These are phyloP conservation scores for Artemisia annua DNA, from an alignment of 129 eudicot genomes.

Conservation along the genomic window DNA sequence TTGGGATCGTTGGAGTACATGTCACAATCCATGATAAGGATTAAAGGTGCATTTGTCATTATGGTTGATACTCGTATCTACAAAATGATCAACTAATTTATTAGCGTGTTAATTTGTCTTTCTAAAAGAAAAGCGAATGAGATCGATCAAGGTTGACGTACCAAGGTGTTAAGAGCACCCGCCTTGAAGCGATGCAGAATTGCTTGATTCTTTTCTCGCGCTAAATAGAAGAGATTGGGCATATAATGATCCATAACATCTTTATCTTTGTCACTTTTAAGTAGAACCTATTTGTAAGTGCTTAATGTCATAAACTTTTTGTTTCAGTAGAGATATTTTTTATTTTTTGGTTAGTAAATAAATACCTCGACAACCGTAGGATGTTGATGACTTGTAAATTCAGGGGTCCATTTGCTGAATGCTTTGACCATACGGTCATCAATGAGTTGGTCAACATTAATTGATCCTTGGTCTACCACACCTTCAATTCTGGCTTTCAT, in stretches of 20 bases:
- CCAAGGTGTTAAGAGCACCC: constrained; percentile 82
- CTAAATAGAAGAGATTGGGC: constrained; percentile 74
- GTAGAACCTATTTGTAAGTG: constrained; percentile 45
- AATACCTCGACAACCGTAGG: constrained; percentile 69
- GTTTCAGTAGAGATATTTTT: neutral
- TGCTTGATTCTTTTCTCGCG: constrained; percentile 50
- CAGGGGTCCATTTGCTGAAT: constrained; percentile 57
- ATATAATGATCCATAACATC: constrained; percentile 41
- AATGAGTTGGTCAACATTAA: constrained; percentile 27
- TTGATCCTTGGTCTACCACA: constrained; percentile 49
- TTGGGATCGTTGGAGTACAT: constrained; percentile 72
- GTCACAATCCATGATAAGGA: constrained; percentile 64
- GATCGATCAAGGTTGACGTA: constrained; percentile 20
- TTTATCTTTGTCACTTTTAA: constrained; percentile 37
- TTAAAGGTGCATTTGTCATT: constrained; percentile 67
- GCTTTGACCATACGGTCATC: constrained; percentile 22
- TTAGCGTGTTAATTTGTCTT: no score
- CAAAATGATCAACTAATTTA: neutral
- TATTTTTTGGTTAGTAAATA: no score
- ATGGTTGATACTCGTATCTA: constrained; percentile 69
- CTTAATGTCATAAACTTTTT: neutral
- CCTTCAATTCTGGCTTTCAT: constrained; percentile 45
- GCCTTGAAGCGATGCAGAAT: constrained; percentile 67
- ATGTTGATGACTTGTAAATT: constrained; percentile 59
- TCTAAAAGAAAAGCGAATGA: neutral